Evolutionary conservation across 805 yeast species (phyloP), one percentile per base, ranked within the genome.

Genomic region (Clavispora vitiphila): DNA sequence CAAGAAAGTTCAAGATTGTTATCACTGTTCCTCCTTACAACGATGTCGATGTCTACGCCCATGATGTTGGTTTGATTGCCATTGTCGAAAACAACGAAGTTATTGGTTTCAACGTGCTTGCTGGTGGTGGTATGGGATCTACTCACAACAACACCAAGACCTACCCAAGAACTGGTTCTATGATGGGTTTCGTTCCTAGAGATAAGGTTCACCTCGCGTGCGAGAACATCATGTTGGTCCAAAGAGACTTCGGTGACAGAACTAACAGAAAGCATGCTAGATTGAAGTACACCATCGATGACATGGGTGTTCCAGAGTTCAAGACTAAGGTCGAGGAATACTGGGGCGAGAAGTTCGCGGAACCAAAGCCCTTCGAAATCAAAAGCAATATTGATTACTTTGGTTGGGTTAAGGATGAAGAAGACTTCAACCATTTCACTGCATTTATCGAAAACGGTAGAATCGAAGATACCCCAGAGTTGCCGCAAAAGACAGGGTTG

Each of bases 121-220:
- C 83, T 50, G 98, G 98, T 65, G 98, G 98, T 71, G 98, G 98
- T 75, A 91, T 91, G 98, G 98, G 98, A 56, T 79, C 95, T 32
- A 91, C 98, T 11, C 98, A 91, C 64, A 91, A 90, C 76, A 91
- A 91, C 72, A 84, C 83, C 59, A 91, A 91, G 75, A 91, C 98
- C 0, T 91, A 91, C 61, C 98, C 98, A 56, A 79, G 98, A 69
- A 79, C 96, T 5, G 98, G 96, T 48, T 83, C 96, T 15, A 68
- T 80, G 65, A 76, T 91, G 51, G 98, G 98, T 21, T 91, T 69
- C 58, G 80, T 82, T 37, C 50, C 78, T 4, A 71, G 72, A 46
- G 90, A 82, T 38, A 77, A 88, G 61, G 74, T 87, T 37, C 81
- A 79, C 47, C 65, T 76, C 39, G 96, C 83, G 16, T 86, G 96